Evolutionary conservation across 2,329 filamentous ascomycete species (phyloP), one percentile per base, ranked within the genome.

Genomic region (Sporothrix brasiliensis): DNA sequence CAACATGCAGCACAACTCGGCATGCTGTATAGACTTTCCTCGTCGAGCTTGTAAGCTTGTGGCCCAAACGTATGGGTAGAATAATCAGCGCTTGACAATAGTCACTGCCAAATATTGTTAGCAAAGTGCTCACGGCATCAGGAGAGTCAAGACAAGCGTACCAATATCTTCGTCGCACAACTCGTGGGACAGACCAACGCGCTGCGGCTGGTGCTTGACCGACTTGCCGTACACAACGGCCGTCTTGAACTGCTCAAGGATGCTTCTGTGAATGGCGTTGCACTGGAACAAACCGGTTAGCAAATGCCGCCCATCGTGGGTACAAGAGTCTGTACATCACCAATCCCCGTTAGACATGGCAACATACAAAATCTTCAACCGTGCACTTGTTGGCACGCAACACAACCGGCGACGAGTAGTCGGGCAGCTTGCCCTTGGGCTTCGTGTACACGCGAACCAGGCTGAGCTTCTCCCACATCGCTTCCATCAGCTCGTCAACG

Each of bases 181-280:
- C 84, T 97, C 93, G 80, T 99, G 95, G 68, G 87, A 84, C 74
- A 99, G 86, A 66, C 95, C 95, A 73, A 98, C 95, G 77, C 94
- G 89, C 83, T 99, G 95, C 74, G 95, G 95, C 82, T 98, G 95
- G 83, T 99, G 95, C 86, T 98, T 98, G 75, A 98, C 94, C 70
- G 94, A 97, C 80, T 94, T 95, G 75, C 95, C 95, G 80, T 98
- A 99, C 54, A 99, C 95, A 78, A 99, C 91, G 69, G 95, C 95
- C 73, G 90, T 88, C 82, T 94, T 96, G 86, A 99, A 99, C 76
- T 97, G 91, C 76, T 99, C 95, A 70, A 95, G 87, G 79, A 99
- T 98, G 70, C 89, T 96, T 79, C 95, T 93, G 83, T 99, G 95
- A 79, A 99, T 99, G 75, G 92, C 88, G 82, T 97, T 97, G 83